Conservation (phyloP, 208 protist genomes). For the Leishmania guyanensis region DNA sequence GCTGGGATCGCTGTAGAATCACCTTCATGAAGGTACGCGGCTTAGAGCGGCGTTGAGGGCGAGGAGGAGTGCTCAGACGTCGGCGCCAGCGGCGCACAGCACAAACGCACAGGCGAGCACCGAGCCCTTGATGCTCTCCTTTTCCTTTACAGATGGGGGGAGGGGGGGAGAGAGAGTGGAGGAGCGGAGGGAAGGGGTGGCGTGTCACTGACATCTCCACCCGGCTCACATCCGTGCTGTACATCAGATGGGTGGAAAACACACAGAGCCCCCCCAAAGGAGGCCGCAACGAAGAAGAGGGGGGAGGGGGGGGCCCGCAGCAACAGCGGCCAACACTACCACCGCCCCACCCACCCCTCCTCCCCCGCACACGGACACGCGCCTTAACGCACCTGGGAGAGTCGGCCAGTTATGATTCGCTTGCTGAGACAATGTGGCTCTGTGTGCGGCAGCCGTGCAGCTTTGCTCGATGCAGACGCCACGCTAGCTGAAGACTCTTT, state of each 20-base stretch:
- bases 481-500: constrained; percentile 39
- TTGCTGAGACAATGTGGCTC: background rate
- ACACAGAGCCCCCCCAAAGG: background rate
- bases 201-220: background rate
- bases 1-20: background rate
- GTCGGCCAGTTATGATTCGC: background rate
- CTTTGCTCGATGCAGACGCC: constrained; percentile 14
- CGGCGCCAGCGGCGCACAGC: background rate
- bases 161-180: background rate
- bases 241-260: background rate
- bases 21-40: background rate
- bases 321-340: background rate
- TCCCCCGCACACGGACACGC: background rate
- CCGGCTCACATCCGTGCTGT: background rate
- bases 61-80: background rate
- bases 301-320: background rate
- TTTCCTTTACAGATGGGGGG: background rate
- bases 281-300: background rate
- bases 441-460: background rate
- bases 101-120: background rate
- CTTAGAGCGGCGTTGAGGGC: background rate
- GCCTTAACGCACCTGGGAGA: background rate
- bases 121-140: background rate
- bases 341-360: background rate
- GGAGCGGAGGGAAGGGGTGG: background rate